Evolutionary conservation across 805 yeast species (phyloP).

Genomic region (Ogataea populi-albae): DNA sequence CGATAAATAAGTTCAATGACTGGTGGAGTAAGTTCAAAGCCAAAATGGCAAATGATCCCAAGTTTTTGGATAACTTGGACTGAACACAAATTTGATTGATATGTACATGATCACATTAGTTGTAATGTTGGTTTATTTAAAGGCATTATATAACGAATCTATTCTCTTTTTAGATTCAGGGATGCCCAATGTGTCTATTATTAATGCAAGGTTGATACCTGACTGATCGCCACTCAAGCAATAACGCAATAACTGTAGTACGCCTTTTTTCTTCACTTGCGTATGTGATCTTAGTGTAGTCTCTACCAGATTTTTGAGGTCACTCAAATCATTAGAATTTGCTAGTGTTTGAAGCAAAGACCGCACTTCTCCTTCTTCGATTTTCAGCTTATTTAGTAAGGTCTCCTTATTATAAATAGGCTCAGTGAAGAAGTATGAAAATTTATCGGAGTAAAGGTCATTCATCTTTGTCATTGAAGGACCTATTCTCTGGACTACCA

Average conservation of each 20-base stretch:
- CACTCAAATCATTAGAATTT: constrained; percentile 7
- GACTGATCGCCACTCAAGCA: constrained; percentile 69
- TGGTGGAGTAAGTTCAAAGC: constrained; percentile 94
- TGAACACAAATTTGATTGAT: too few relatives aligned
- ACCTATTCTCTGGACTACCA: constrained; percentile 44
- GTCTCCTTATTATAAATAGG: constrained; percentile 30
- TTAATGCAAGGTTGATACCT: constrained; percentile 62
- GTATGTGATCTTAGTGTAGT: constrained; percentile 7
- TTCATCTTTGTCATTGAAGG: constrained; percentile 49
- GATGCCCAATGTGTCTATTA: constrained; percentile 54
- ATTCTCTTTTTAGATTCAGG: constrained; percentile 33
- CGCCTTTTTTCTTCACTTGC: constrained; percentile 34
- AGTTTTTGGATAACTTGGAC: constrained; percentile 57
- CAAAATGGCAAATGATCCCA: constrained; percentile 76
- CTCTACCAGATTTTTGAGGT: constrained; percentile 12
- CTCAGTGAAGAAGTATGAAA: constrained; percentile 47
- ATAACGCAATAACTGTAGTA: constrained; percentile 60
- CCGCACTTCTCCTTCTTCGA: constrained; percentile 7
- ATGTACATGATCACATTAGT: too few relatives aligned
- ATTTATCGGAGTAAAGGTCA: constrained; percentile 46
- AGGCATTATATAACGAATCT: constrained; percentile 6
- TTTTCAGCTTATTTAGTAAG: constrained; percentile 14
- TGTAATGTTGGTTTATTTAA: too few relatives aligned
- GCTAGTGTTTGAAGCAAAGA: constrained; percentile 10
- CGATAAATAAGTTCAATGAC: constrained; percentile 80